Conservation (phyloP, 2,329 filamentous ascomycete genomes). For the Phialophora tarda region DNA sequence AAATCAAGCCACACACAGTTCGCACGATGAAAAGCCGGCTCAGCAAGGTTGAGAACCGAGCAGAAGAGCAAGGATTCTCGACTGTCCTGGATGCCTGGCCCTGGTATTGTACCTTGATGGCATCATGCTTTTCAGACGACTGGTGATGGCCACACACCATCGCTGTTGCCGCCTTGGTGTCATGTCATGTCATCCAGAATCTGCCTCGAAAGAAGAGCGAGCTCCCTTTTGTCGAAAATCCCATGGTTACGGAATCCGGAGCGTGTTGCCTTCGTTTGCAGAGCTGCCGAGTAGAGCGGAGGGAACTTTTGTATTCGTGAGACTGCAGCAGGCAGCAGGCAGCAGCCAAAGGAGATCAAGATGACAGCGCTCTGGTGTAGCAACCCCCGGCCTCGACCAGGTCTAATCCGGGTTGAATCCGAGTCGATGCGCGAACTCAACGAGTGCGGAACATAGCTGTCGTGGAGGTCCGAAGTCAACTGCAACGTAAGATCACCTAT, state of each 20-base stretch:
- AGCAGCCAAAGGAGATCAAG: neutral
- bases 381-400: neutral
- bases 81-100: neutral
- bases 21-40: neutral
- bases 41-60: neutral
- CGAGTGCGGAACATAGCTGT: neutral
- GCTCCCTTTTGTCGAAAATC: neutral
- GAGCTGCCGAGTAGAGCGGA: neutral
- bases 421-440: neutral
- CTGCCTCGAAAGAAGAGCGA: neutral
- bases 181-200: neutral
- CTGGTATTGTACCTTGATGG: neutral
- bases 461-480: neutral
- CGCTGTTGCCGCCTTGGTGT: neutral
- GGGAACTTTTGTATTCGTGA: neutral
- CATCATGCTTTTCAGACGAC: neutral
- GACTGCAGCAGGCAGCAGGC: neutral
- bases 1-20: neutral
- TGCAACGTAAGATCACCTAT: neutral
- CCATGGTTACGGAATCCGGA: neutral
- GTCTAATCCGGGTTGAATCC: neutral
- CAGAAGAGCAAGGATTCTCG: neutral
- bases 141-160: neutral
- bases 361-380: neutral
- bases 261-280: neutral